Evolutionary conservation across 768 basidiomycete species (phyloP).

Genomic region (Russula earlei): DNA sequence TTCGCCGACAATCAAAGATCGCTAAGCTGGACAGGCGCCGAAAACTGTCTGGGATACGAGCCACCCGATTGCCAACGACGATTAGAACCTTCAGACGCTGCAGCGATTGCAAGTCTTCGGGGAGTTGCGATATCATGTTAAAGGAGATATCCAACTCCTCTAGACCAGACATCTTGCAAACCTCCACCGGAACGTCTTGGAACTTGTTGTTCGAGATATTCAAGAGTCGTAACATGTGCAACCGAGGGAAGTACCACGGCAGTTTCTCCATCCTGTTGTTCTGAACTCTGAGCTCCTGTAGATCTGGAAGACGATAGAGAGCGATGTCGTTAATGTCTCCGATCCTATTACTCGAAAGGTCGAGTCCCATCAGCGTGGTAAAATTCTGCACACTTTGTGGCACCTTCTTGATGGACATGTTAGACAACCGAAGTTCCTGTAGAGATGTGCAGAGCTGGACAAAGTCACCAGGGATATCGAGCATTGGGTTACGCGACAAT

Average conservation of each 20-base stretch:
- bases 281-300: slow-evolving; percentile 64
- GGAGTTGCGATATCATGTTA: slow-evolving; percentile 77
- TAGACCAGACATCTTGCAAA: slow-evolving; percentile 65
- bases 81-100: slow-evolving; percentile 58
- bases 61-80: slow-evolving; percentile 80
- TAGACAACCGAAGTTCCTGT: slow-evolving; percentile 75
- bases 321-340: slow-evolving; percentile 79
- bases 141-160: slow-evolving; percentile 89
- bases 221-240: slow-evolving; percentile 61
- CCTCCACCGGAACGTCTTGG: slow-evolving; percentile 57
- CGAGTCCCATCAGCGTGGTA: slow-evolving; percentile 63
- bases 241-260: slow-evolving; percentile 74
- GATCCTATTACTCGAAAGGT: slow-evolving; percentile 88
- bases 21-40: slow-evolving; percentile 47
- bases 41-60: slow-evolving; percentile 57
- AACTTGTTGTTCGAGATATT: slow-evolving; percentile 98
- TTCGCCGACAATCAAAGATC: slow-evolving; percentile 78
- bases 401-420: slow-evolving; percentile 92
- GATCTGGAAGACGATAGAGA: slow-evolving; percentile 63
- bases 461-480: slow-evolving; percentile 95
- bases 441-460: slow-evolving; percentile 79
- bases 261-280: slow-evolving; percentile 88
- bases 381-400: slow-evolving; percentile 77
- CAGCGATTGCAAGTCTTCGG: slow-evolving; percentile 68
- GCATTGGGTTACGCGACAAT: slow-evolving; percentile 89